Evolutionary conservation across 2,329 filamentous ascomycete genomes (phyloP), one percentile per base, ranked within the genome.

Genomic region (Pseudogymnoascus sp.): DNA sequence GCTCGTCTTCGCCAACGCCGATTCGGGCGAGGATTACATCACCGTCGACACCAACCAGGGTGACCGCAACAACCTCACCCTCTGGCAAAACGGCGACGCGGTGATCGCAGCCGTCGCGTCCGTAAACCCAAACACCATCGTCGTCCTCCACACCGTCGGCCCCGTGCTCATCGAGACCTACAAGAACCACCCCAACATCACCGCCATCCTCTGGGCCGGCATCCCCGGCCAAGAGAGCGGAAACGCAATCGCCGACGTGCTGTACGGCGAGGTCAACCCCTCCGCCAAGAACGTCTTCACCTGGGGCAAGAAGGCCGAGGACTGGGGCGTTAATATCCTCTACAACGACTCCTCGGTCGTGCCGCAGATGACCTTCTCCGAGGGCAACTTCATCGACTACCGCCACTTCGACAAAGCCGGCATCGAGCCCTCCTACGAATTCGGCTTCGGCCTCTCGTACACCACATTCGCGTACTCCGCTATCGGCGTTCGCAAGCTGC

Each of bases 31-130:
- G 76, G 92, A 91, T 5, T 97, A 84, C 76, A 91, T 97, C 70
- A 82, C 77, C 28, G 84, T 95, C 1, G 93, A 92, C 66, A 88
- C 85, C 61, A 97, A 97, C 73, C 79, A 82, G 64, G 94, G 94
- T 63, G 93, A 97, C 74, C 88, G 94, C 61, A 92, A 92, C 70
- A 97, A 99, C 76, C 80, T 99, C 38, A 96, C 92, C 0, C 80
- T 96, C 0, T 97, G 93, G 93, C 81, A 87, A 64, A 82, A 86
- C 63, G 92, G 91, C 41, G 91, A 97, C 61, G 80, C 82, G 0
- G 77, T 97, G 62, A 89, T 97, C 75, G 83, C 89, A 75, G 91
- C 89, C 58, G 90, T 96, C 9, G 86, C 91, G 0, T 80, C 85
- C 6, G 72, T 85, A 65, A 92, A 88, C 80, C 86, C 88, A 77